Conservation (phyloP, 805 yeast species). For the Starmerella bombi region DNA sequence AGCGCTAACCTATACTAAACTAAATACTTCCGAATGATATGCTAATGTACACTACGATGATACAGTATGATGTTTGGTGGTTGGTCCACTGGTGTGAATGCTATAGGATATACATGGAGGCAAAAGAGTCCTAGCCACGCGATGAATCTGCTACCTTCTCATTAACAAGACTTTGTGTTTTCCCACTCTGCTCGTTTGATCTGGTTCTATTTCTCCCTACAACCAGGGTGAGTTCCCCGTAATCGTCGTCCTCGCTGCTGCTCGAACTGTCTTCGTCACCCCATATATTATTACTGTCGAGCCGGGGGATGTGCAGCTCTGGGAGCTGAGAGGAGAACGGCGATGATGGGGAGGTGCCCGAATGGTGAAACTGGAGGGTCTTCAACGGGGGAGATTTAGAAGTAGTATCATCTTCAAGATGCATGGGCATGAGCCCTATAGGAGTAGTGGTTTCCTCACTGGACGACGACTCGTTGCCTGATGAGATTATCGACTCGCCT, state of each 20-base stretch:
- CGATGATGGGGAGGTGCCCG: background rate
- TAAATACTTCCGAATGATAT: too few species aligned
- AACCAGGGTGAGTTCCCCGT: slow-evolving; percentile 21
- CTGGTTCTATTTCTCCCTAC: slow-evolving; percentile 19
- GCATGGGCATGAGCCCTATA: slow-evolving; percentile 14
- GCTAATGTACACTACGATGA: too few species aligned
- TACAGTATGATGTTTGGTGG: too few species aligned
- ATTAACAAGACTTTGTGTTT: background rate
- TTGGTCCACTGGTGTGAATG: too few species aligned
- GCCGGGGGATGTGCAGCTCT: slow-evolving; percentile 8
- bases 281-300: slow-evolving; percentile 12
- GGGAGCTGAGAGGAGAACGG: slow-evolving; percentile 2
- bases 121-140: too few species aligned
- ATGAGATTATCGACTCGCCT: background rate
- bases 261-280: background rate
- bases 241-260: slow-evolving; percentile 18
- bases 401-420: slow-evolving; percentile 3
- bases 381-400: slow-evolving; percentile 3
- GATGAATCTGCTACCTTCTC: too few species aligned
- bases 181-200: slow-evolving; percentile 8
- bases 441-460: background rate
- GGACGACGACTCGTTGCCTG: background rate
- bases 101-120: too few species aligned
- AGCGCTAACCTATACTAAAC: too few species aligned
- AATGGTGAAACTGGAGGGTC: background rate